A percentile compares a stretch with the other conserved stretches of the same genome.
phyloP scores from a whole-genome alignment of 23 red algal species.

The Gracilaria caudata region DNA sequence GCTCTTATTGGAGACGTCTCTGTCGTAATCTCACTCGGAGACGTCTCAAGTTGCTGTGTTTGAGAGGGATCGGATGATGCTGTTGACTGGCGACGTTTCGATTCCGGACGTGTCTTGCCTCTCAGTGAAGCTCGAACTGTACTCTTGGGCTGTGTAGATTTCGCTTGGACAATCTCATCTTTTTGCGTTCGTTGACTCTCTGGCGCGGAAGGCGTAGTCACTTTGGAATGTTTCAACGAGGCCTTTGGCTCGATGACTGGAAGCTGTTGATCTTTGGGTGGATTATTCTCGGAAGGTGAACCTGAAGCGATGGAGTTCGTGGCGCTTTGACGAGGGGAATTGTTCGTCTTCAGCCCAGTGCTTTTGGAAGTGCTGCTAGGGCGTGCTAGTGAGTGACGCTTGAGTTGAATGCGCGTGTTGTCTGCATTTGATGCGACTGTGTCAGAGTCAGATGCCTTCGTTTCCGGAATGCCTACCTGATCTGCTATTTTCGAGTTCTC shows the following conservation, averaged over 20 bases:
- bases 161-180: not conserved
- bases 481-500: not conserved
- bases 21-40: not conserved
- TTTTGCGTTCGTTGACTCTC: not conserved
- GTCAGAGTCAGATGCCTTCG: not conserved
- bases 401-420: not conserved
- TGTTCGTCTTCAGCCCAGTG: not conserved
- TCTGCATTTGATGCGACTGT: not conserved
- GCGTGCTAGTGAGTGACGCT: not conserved
- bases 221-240: not conserved
- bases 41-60: not conserved
- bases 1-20: not conserved
- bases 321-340: not conserved
- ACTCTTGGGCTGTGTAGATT: not conserved
- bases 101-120: constrained; percentile 1
- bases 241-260: not conserved
- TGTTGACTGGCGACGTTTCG: not conserved
- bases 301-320: not conserved
- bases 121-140: not conserved
- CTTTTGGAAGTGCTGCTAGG: not conserved
- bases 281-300: not conserved
- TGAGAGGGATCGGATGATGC: not conserved
- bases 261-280: not conserved
- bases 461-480: not conserved
- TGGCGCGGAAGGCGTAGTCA: not conserved